A percentile compares a stretch with the other conserved stretches of the same genome.
Evolutionary conservation across 176 grass and related monocot species (phyloP).

Genomic region (Eremochloa ophiuroides): DNA sequence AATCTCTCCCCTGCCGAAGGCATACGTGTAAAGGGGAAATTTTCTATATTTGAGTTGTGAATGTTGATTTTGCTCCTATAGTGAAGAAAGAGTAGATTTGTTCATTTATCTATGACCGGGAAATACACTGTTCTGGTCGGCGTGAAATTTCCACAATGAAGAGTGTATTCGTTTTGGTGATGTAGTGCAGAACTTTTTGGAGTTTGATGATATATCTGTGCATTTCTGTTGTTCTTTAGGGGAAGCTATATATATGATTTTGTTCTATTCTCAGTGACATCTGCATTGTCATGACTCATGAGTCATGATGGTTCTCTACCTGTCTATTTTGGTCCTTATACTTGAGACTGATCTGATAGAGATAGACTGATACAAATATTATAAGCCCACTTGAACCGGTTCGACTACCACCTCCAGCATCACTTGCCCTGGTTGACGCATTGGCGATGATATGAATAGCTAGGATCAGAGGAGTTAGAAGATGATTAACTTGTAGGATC

Average conservation of each 20-base stretch:
- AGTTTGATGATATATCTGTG: not conserved
- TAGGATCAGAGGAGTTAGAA: no score
- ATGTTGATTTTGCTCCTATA: not conserved
- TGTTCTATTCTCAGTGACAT: not conserved
- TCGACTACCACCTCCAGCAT: no score
- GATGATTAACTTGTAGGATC: no score
- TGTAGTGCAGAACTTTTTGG: not conserved
- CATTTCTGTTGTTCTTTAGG: not conserved
- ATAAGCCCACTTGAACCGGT: no score
- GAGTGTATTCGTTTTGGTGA: not conserved
- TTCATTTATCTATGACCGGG: not conserved
- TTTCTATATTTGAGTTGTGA: not conserved
- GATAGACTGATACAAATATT: no score
- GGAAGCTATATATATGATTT: not conserved
- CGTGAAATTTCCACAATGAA: not conserved
- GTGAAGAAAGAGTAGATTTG: not conserved
- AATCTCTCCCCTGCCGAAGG: not conserved
- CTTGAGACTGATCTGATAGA: no score
- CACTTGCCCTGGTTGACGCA: no score
- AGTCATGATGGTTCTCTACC: no score
- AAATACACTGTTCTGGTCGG: not conserved
- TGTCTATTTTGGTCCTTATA: no score
- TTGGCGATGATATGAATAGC: no score
- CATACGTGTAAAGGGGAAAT: no score
- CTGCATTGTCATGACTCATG: no score